Conservation (phyloP, 129 eudicot species). For the Apium graveolens region DNA sequence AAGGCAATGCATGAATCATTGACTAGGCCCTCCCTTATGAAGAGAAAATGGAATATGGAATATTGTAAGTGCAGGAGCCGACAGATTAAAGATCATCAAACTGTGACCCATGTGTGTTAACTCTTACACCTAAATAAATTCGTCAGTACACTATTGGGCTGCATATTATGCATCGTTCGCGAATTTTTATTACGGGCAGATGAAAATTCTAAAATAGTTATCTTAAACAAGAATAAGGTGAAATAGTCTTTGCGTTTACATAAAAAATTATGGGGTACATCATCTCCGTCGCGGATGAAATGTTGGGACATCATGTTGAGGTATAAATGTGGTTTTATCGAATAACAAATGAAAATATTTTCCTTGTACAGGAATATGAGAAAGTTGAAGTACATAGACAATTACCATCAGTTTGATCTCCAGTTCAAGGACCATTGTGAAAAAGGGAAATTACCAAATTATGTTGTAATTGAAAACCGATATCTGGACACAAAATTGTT, state of each 20-base stretch:
- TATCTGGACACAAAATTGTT: conserved; percentile 43
- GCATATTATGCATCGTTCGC: too few species aligned
- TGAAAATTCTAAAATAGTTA: too few species aligned
- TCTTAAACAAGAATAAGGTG: too few species aligned
- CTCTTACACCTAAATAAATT: too few species aligned
- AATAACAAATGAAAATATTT: background rate
- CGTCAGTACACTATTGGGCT: too few species aligned
- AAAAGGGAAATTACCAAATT: conserved; percentile 80
- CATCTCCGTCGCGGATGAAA: too few species aligned
- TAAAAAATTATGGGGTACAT: too few species aligned
- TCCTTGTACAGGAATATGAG: conserved; percentile 35
- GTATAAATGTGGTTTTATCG: background rate
- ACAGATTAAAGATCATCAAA: background rate
- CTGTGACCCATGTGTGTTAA: too few species aligned
- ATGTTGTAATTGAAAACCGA: conserved; percentile 68
- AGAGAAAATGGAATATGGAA: background rate
- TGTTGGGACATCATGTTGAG: background rate
- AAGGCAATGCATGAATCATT: background rate
- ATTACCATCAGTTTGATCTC: background rate
- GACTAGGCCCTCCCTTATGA: background rate
- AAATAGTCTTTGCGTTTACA: too few species aligned
- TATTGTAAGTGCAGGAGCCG: background rate
- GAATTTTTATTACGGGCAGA: too few species aligned
- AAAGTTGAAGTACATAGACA: conserved; percentile 4
- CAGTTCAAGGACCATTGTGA: conserved; percentile 56